Evolutionary conservation across 1,284 basidiomycete genomes (phyloP), one percentile per base, ranked within the genome.

Genomic region (Quambalaria eucalypti): DNA sequence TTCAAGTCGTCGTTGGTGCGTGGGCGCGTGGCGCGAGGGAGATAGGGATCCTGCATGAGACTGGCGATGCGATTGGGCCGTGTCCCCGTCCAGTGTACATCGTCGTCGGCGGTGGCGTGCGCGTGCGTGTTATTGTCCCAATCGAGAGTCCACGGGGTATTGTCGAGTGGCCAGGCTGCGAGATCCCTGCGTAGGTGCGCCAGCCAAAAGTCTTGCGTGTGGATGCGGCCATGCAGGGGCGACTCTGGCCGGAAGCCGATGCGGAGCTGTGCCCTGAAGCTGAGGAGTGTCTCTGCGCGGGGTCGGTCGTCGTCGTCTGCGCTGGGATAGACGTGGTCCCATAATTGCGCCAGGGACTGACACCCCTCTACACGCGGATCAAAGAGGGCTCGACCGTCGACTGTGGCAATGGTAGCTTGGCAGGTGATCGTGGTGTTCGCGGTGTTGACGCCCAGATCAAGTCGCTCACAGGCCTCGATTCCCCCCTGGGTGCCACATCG

Each of bases 1-100:
- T 54, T 54, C 26, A 54, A 12, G 8, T 28, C 26, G 36, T 54
- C 52, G 44, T 25, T 23, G 12, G 19, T 30, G 28, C 29, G 25
- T 4, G 48, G 40, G 21, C 52, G 54, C 12, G 47, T 29, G 16
- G 52, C 23, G 12, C 33, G 26, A 4, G 52, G 52, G 4, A 54
- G 28, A 29, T 51, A 54, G 12, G 52, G 52, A 29, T 54, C 52
- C 36, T 54, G 52, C 49, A 54, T 52, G 12, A 47, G 29, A 2
- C 50, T 21, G 16, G 26, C 33, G 9, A 54, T 51, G 12, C 36
- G 28, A 23, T 54, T 54, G 31, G 52, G 48, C 28, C n/a, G n/a
- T 1, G 14, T 21, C 7, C 52, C 52, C 10, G 14, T 33, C 2
- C 39, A 28, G 28, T 28, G 28, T 46, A 19, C 42, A 46, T 46